These are phyloP conservation scores for Ophiorrhiza pumila DNA, from an alignment of 257 asterid species.

Conservation along the genomic window DNA sequence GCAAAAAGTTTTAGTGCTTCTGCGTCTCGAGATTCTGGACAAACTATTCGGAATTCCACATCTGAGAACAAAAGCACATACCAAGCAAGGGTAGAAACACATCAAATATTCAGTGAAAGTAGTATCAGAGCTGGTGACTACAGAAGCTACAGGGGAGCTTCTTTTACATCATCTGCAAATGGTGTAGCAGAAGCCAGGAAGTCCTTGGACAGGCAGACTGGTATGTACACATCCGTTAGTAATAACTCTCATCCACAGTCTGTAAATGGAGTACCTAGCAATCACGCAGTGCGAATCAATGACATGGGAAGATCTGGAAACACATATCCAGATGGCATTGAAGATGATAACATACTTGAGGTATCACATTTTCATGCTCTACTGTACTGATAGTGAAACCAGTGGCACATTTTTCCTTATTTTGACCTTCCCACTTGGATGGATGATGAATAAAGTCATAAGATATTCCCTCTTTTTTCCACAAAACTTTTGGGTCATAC, in stretches of 20 bases:
- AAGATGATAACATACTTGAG: conserved; percentile 83
- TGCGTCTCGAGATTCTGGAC: conserved; percentile 41
- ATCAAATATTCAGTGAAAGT: conserved; percentile 31
- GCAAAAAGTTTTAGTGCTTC: conserved; percentile 35
- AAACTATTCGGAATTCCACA: conserved; percentile 31
- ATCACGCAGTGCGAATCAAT: conserved; percentile 30
- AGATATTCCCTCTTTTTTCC: neutral
- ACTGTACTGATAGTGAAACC: neutral
- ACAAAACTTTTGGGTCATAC: neutral
- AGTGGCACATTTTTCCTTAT: neutral
- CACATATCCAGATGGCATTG: conserved; percentile 34
- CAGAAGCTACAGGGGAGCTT: conserved; percentile 26
- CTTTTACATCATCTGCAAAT: conserved; percentile 28
- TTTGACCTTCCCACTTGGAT: neutral
- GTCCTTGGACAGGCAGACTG: conserved; percentile 30
- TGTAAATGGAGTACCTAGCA: conserved; percentile 27
- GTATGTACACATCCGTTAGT: conserved; percentile 21
- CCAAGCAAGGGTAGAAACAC: conserved; percentile 28
- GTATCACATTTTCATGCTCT: conserved; percentile 33
- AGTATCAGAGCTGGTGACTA: conserved; percentile 29
- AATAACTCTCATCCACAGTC: conserved; percentile 33
- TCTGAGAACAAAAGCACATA: conserved; percentile 34
- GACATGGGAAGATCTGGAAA: conserved; percentile 24
- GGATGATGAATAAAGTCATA: neutral
- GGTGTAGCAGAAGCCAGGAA: conserved; percentile 42